A percentile compares a stretch with the other conserved stretches of the same genome.
These are phyloP conservation scores for Coniophora puteana DNA, from an alignment of 1,284 basidiomycete genomes.

Conservation along the genomic window DNA sequence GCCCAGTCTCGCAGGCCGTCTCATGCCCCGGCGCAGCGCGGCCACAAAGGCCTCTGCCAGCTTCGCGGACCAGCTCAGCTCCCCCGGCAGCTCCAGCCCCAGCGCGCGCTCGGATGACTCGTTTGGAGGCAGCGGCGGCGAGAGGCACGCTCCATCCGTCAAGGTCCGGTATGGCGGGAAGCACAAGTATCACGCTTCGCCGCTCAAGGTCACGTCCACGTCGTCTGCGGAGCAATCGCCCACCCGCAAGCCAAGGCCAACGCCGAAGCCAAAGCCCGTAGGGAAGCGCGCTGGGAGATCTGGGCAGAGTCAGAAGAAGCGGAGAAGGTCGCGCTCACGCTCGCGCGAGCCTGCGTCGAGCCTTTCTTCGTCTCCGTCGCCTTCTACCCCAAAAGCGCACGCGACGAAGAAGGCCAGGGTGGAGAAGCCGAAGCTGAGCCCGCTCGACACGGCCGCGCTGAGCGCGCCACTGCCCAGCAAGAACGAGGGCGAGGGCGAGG, in stretches of 20 bases:
- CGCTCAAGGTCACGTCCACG: slow-evolving; percentile 21
- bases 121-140: slow-evolving; percentile 15
- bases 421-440: too few relatives aligned
- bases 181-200: slow-evolving; percentile 29
- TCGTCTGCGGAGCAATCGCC: slow-evolving; percentile 24
- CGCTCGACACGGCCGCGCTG: too few relatives aligned
- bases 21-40: slow-evolving; percentile 21
- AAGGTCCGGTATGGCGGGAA: slow-evolving; percentile 30
- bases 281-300: too few relatives aligned
- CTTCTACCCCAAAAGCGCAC: too few relatives aligned
- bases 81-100: too few relatives aligned
- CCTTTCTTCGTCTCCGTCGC: too few relatives aligned
- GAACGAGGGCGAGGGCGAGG: too few relatives aligned
- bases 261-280: slow-evolving; percentile 7
- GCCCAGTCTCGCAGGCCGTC: slow-evolving; percentile 8
- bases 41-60: slow-evolving; percentile 21
- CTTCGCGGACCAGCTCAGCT: slow-evolving; percentile 24
- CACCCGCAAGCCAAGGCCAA: slow-evolving; percentile 2
- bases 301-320: too few relatives aligned
- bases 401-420: too few relatives aligned
- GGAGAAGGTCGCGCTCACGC: too few relatives aligned
- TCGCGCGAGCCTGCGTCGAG: too few relatives aligned
- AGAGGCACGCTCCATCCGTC: slow-evolving; percentile 21
- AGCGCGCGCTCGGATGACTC: slow-evolving; percentile 15
- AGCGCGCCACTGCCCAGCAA: too few relatives aligned